Evolutionary conservation across 345 rosid species (phyloP).

Genomic region (Brassica cretica): DNA sequence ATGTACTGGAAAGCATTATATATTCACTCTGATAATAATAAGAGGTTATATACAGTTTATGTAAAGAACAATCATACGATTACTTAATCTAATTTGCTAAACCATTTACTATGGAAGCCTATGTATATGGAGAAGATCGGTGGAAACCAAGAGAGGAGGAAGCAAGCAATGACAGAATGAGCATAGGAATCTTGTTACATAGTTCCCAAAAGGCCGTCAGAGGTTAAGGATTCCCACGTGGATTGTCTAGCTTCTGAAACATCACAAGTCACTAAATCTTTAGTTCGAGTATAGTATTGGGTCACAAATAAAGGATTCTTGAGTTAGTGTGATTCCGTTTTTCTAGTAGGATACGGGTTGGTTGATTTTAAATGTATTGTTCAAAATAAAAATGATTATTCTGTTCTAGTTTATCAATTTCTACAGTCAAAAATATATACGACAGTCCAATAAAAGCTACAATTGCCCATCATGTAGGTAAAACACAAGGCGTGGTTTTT

Average conservation of each 20-base stretch:
- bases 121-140: not conserved
- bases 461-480: not conserved
- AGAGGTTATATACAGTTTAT: not conserved
- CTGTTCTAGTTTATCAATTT: not conserved
- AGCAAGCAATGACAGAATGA: not conserved
- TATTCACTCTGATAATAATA: not conserved
- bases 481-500: not conserved
- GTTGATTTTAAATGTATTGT: not conserved
- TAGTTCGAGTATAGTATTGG: not conserved
- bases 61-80: not conserved
- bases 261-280: not conserved
- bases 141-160: slow-evolving; percentile 11
- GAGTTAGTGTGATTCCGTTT: not conserved
- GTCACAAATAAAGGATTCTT: not conserved
- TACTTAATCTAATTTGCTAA: not conserved
- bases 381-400: too few species aligned
- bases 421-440: not conserved
- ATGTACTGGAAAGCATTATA: not conserved
- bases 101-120: not conserved
- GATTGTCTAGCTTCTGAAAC: slow-evolving; percentile 19
- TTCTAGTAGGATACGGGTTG: not conserved
- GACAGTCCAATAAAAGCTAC: not conserved
- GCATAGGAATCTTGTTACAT: slow-evolving; percentile 12
- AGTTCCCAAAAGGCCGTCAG: not conserved
- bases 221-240: slow-evolving; percentile 19